phyloP scores from a whole-genome alignment of 2,329 filamentous ascomycete genomes.

The Coniochaeta sp. region DNA sequence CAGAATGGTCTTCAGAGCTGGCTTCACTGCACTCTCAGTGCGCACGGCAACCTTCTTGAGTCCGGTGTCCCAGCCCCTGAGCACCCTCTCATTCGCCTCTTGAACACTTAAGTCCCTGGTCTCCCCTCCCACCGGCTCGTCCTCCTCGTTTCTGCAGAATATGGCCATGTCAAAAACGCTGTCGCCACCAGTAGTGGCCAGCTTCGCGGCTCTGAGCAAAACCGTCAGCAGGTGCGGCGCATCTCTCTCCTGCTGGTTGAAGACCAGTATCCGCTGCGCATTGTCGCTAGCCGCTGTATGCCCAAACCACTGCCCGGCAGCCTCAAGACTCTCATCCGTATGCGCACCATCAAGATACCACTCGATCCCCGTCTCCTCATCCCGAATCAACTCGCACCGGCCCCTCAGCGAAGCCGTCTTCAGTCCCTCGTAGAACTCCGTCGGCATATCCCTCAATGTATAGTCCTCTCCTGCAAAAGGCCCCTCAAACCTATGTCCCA shows the following conservation, averaged over 20 bases:
- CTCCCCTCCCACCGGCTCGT: constrained; percentile 41
- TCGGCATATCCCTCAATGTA: constrained; percentile 35
- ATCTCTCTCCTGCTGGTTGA: constrained; percentile 72
- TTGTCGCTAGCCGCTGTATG: not conserved
- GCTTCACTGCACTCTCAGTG: not conserved
- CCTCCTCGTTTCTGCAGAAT: constrained; percentile 74
- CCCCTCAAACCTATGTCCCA: constrained; percentile 10
- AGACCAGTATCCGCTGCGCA: constrained; percentile 57
- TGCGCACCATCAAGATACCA: constrained; percentile 96
- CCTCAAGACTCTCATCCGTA: constrained; percentile 79
- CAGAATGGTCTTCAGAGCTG: not conserved
- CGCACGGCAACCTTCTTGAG: constrained; percentile 3
- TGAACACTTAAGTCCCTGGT: constrained; percentile 32
- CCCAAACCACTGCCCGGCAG: constrained; percentile 68
- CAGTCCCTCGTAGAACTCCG: constrained; percentile 63
- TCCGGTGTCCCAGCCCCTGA: constrained; percentile 21
- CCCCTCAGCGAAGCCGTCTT: constrained; percentile 72
- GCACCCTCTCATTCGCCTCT: constrained; percentile 47
- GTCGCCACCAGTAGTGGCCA: constrained; percentile 6
- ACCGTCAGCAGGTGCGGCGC: constrained; percentile 42
- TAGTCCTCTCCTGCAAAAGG: constrained; percentile 13
- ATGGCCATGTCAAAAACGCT: constrained; percentile 30
- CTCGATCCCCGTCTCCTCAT: constrained; percentile 39
- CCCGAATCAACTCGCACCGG: constrained; percentile 58
- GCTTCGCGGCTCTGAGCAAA: constrained; percentile 16